These are phyloP conservation scores for Sphaceloma murrayae DNA, from an alignment of 2,329 filamentous ascomycete genomes.

Conservation along the genomic window DNA sequence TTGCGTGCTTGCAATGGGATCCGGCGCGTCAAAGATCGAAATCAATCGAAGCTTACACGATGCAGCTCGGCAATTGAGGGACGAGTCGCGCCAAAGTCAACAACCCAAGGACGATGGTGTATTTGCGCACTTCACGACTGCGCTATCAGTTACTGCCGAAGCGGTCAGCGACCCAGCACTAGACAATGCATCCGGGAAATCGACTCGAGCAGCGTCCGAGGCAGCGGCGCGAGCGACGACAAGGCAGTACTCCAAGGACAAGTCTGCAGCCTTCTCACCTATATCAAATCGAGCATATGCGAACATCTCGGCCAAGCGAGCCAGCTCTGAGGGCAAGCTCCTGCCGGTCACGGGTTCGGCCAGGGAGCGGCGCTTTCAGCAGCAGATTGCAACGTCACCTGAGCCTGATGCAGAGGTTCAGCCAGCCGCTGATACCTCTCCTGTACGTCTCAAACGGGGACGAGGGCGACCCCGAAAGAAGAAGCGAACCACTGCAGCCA, in stretches of 20 bases:
- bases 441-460: neutral
- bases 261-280: neutral
- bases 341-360: no score
- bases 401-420: no score
- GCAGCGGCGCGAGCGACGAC: neutral
- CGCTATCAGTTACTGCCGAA: neutral
- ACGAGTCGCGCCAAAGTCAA: neutral
- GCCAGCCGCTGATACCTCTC: no score
- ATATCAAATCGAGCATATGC: no score
- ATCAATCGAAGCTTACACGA: conserved; percentile 12
- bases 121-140: neutral
- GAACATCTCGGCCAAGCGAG: no score
- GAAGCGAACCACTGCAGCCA: no score
- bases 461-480: neutral
- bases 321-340: no score
- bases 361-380: no score
- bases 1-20: neutral
- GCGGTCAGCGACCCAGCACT: neutral
- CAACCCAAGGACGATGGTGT: neutral
- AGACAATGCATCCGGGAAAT: neutral
- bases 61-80: conserved; percentile 7
- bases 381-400: no score
- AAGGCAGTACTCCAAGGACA: conserved; percentile 1
- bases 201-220: neutral
- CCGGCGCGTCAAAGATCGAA: conserved; percentile 3